A percentile compares a stretch with the other conserved stretches of the same genome.
These are phyloP conservation scores for Nepenthes alata DNA, from an alignment of 179 eudicot species.

Conservation along the genomic window DNA sequence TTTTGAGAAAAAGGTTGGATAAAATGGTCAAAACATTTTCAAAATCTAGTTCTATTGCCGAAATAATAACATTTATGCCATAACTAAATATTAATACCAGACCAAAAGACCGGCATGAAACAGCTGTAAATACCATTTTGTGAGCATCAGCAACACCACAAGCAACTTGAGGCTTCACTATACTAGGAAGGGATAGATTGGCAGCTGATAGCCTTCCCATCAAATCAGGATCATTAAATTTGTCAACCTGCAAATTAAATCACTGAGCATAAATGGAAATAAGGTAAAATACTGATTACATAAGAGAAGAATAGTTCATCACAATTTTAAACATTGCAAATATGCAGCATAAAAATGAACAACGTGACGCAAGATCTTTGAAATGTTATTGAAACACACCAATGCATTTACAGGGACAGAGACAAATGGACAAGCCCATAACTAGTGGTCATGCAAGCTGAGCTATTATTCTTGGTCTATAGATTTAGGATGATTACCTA, in stretches of 20 bases:
- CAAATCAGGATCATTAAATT: constrained; percentile 49
- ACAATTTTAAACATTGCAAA: no score
- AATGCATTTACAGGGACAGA: background rate
- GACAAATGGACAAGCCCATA: background rate
- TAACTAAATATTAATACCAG: background rate
- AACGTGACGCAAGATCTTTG: no score
- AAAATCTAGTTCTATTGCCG: no score
- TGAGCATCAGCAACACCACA: constrained; percentile 93
- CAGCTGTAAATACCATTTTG: constrained; percentile 56
- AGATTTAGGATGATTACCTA: no score
- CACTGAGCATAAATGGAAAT: background rate
- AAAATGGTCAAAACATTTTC: no score
- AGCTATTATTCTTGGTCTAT: no score
- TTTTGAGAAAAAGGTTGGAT: no score
- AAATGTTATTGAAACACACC: background rate
- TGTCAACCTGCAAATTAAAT: constrained; percentile 58
- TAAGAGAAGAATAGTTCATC: no score
- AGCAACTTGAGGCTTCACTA: constrained; percentile 97
- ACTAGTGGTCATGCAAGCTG: no score
- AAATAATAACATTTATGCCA: no score
- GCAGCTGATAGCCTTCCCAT: constrained; percentile 47
- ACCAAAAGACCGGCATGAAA: background rate
- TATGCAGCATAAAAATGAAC: no score
- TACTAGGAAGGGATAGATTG: constrained; percentile 56
- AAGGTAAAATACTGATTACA: background rate